phyloP scores from a whole-genome alignment of 345 rosid genomes.

The Aquilaria yunnanensis region DNA sequence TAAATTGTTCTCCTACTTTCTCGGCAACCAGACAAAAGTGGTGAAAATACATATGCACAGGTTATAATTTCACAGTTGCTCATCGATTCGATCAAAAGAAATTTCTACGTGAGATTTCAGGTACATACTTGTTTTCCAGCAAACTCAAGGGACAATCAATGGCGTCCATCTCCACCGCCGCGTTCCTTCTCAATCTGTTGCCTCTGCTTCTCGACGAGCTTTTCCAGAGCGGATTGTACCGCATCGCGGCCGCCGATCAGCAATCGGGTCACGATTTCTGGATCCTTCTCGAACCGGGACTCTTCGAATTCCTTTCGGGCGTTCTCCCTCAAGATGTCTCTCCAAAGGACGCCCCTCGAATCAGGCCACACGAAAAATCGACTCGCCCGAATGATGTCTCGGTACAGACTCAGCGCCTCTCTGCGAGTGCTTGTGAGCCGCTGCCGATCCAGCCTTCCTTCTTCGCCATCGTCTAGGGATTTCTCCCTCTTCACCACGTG shows the following conservation, averaged over 20 bases:
- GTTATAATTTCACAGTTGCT: too few species aligned
- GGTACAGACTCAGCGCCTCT: constrained; percentile 73
- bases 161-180: constrained; percentile 21
- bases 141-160: constrained; percentile 1
- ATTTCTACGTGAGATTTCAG: not conserved
- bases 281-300: constrained; percentile 79
- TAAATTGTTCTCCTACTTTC: too few species aligned
- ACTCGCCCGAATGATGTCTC: constrained; percentile 79
- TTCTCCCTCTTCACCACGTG: constrained; percentile 60
- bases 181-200: constrained; percentile 53
- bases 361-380: constrained; percentile 81
- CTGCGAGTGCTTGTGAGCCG: constrained; percentile 62
- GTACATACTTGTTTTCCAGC: not conserved
- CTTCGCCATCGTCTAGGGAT: constrained; percentile 54
- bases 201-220: constrained; percentile 70
- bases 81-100: too few species aligned
- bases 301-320: constrained; percentile 85
- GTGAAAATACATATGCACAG: too few species aligned
- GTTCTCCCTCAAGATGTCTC: constrained; percentile 70
- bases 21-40: too few species aligned
- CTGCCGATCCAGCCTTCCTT: constrained; percentile 45
- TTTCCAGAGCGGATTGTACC: constrained; percentile 61
- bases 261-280: constrained; percentile 65
- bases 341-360: constrained; percentile 65
- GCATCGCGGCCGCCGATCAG: constrained; percentile 86